Evolutionary conservation across 2,329 filamentous ascomycete genomes (phyloP).

Genomic region (Ascosphaera aggregata): DNA sequence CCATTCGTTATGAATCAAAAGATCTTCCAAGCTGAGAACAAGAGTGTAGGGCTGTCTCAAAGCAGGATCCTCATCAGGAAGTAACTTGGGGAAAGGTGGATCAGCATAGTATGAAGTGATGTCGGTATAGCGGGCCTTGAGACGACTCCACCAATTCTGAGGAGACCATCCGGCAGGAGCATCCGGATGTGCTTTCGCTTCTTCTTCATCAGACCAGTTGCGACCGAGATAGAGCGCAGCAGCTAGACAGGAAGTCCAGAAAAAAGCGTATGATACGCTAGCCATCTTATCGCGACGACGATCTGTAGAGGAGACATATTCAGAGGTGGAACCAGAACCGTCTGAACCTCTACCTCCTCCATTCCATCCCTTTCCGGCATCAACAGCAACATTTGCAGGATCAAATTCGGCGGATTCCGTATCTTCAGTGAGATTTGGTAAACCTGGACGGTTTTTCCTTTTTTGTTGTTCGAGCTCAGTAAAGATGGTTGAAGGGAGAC

Average conservation of each 20-base stretch:
- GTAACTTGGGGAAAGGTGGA: constrained; percentile 77
- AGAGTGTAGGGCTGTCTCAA: constrained; percentile 78
- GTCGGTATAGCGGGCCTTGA: constrained; percentile 48
- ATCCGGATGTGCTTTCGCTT: constrained; percentile 43
- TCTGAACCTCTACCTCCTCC: constrained; percentile 28
- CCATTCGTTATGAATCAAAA: constrained; percentile 92
- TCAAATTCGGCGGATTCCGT: constrained; percentile 16
- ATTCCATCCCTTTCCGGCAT: too few species aligned
- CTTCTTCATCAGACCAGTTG: constrained; percentile 59
- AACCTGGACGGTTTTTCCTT: constrained; percentile 13
- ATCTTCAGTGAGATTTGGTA: constrained; percentile 30
- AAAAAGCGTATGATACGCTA: constrained; percentile 45
- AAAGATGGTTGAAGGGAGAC: constrained; percentile 76
- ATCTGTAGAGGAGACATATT: constrained; percentile 81
- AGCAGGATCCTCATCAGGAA: constrained; percentile 48
- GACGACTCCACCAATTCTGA: constrained; percentile 56
- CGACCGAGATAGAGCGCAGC: constrained; percentile 57
- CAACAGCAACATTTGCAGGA: too few species aligned
- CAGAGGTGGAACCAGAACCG: constrained; percentile 45
- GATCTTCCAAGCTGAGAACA: constrained; percentile 76
- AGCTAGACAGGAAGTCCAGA: constrained; percentile 31
- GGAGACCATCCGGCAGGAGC: constrained; percentile 60
- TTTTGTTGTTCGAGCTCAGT: constrained; percentile 37
- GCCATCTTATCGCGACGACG: constrained; percentile 53
- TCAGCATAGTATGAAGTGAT: constrained; percentile 87